A percentile compares a stretch with the other conserved stretches of the same genome.
Evolutionary conservation across 2,329 filamentous ascomycete genomes (phyloP).

Genomic region (Tolypocladium pustulatum): DNA sequence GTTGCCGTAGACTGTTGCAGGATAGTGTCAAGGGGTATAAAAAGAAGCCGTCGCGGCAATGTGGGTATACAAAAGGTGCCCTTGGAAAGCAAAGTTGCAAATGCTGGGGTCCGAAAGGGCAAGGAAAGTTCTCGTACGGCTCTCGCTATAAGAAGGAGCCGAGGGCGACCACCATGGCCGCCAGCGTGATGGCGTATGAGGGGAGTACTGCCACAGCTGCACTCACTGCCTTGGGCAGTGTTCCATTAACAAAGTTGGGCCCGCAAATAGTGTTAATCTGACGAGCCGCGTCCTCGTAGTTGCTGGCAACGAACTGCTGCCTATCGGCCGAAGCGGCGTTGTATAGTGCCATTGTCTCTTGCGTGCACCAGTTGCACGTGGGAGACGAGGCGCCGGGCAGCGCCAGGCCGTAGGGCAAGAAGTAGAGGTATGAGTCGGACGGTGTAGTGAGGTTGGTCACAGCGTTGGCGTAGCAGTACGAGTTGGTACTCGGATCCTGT

Average conservation of each 20-base stretch:
- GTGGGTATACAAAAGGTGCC: background rate
- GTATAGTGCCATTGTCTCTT: constrained; percentile 75
- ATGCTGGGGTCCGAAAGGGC: background rate
- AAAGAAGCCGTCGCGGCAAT: background rate
- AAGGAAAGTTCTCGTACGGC: background rate
- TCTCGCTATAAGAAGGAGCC: constrained; percentile 10
- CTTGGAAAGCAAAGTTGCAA: background rate
- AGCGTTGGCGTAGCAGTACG: constrained; percentile 77
- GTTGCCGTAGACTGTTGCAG: background rate
- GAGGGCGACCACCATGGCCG: constrained; percentile 6
- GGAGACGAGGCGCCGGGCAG: constrained; percentile 60
- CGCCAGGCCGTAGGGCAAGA: constrained; percentile 64
- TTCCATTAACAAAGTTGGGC: constrained; percentile 43
- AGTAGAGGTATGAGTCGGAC: constrained; percentile 73
- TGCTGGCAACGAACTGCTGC: constrained; percentile 53
- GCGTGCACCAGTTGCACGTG: constrained; percentile 65
- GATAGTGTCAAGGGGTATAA: background rate
- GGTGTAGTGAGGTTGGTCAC: constrained; percentile 64
- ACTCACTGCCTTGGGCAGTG: constrained; percentile 28
- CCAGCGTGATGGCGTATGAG: constrained; percentile 4
- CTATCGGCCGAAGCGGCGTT: constrained; percentile 56
- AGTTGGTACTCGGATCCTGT: constrained; percentile 49
- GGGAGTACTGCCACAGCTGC: constrained; percentile 9
- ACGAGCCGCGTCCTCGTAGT: constrained; percentile 61
- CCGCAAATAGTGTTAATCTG: constrained; percentile 62